Percentiles rank a stretch among this genome's conserved stretches.
Conservation (phyloP, 2,329 filamentous ascomycete genomes). For the Phyllachora maydis region DNA sequence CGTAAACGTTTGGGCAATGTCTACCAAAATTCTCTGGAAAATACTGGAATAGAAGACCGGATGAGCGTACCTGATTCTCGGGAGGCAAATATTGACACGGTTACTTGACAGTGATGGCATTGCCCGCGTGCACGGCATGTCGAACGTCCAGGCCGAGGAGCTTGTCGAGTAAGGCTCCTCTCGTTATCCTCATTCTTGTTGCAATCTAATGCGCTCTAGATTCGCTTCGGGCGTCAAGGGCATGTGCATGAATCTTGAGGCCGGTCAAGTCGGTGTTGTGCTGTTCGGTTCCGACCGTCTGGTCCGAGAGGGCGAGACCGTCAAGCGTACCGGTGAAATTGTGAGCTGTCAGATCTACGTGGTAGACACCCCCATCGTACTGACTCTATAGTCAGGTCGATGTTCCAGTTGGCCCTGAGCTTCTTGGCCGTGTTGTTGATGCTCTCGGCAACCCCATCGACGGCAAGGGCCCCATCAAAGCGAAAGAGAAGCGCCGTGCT, state of each 20-base stretch:
- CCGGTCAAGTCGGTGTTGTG: slow-evolving; percentile 99
- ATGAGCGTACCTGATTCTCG: too few relatives aligned
- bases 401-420: slow-evolving; percentile 76
- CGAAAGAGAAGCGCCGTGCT: slow-evolving; percentile 81
- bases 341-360: slow-evolving; percentile 32
- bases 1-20: too few relatives aligned
- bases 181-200: slow-evolving; percentile 2
- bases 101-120: slow-evolving; percentile 81
- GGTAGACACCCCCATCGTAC: neutral
- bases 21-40: too few relatives aligned
- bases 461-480: slow-evolving; percentile 93
- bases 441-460: slow-evolving; percentile 98
- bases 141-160: slow-evolving; percentile 99
- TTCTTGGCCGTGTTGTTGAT: slow-evolving; percentile 96
- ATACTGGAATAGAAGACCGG: too few relatives aligned
- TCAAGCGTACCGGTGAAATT: slow-evolving; percentile 99
- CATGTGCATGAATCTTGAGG: slow-evolving; percentile 99
- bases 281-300: slow-evolving; percentile 99
- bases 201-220: slow-evolving; percentile 24
- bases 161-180: slow-evolving; percentile 84
- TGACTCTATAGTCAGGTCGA: slow-evolving; percentile 49
- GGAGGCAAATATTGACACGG: too few relatives aligned
- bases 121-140: slow-evolving; percentile 98
- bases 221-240: slow-evolving; percentile 99
- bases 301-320: slow-evolving; percentile 97